Conservation (phyloP, 176 grass and related monocot species). For the Thinopyrum elongatum region DNA sequence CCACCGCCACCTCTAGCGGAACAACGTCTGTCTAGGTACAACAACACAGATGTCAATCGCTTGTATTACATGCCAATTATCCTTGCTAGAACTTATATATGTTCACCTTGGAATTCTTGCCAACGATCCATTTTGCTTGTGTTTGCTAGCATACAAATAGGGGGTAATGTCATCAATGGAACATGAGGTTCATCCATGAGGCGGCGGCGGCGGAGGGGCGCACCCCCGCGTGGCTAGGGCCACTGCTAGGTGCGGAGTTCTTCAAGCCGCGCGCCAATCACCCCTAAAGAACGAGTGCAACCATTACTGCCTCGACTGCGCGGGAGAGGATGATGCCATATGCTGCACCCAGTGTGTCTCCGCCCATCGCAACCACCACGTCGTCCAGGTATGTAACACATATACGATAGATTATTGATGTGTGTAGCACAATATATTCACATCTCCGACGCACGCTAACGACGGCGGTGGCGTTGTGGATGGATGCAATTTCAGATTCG, state of each 20-base stretch:
- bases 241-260: neutral
- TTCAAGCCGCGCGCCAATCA: conserved; percentile 9
- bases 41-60: too few relatives aligned
- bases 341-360: neutral
- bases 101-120: too few relatives aligned
- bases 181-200: too few relatives aligned
- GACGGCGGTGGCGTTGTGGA: neutral
- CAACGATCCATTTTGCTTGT: too few relatives aligned
- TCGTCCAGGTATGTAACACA: conserved; percentile 1
- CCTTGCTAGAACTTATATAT: neutral
- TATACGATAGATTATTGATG: neutral
- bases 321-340: neutral
- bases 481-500: neutral
- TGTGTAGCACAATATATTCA: neutral
- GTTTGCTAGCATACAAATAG: neutral
- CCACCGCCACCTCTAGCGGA: too few relatives aligned
- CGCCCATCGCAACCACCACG: neutral
- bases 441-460: neutral
- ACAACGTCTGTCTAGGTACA: too few relatives aligned
- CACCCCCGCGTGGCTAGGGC: conserved; percentile 13
- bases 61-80: neutral
- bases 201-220: neutral
- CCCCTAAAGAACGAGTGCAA: neutral
- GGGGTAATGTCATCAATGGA: neutral
- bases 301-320: conserved; percentile 11